Percentiles rank a stretch among this genome's conserved stretches.
Conservation (phyloP, 2,329 filamentous ascomycete species). For the Berkeleyomyces basicola region DNA sequence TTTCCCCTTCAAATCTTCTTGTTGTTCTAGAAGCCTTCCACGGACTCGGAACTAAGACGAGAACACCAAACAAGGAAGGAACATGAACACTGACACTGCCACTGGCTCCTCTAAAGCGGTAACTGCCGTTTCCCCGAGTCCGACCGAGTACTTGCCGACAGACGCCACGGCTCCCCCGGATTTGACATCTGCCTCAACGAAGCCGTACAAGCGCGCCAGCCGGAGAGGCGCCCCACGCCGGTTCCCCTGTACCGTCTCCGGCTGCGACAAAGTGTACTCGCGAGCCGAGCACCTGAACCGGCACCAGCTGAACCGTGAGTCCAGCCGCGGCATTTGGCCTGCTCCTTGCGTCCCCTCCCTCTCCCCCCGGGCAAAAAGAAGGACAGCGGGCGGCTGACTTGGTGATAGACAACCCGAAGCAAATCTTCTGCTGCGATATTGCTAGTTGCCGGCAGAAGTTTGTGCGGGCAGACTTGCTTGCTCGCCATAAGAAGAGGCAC, state of each 20-base stretch:
- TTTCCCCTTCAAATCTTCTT: neutral
- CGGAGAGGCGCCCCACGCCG: slow-evolving; percentile 32
- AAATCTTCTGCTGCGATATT: slow-evolving; percentile 63
- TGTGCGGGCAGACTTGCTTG: slow-evolving; percentile 60
- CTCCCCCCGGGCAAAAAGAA: neutral
- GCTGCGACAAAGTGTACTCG: slow-evolving; percentile 66
- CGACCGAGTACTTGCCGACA: neutral
- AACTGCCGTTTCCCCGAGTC: neutral
- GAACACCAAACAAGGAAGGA: neutral
- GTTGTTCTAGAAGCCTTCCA: neutral
- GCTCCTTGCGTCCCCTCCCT: neutral
- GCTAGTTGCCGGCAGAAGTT: slow-evolving; percentile 60
- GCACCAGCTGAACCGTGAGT: slow-evolving; percentile 62
- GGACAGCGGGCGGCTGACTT: slow-evolving; percentile 13
- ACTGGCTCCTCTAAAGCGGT: neutral
- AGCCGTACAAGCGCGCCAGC: slow-evolving; percentile 33
- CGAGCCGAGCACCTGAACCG: slow-evolving; percentile 66
- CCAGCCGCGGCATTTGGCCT: slow-evolving; percentile 5
- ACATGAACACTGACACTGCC: neutral
- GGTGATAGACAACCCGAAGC: slow-evolving; percentile 49
- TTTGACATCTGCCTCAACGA: neutral
- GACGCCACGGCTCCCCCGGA: neutral
- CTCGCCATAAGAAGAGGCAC: slow-evolving; percentile 50
- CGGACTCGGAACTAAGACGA: neutral
- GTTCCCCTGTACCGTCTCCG: slow-evolving; percentile 50